phyloP scores from a whole-genome alignment of 306 rosid genomes.

The Ceratonia siliqua region DNA sequence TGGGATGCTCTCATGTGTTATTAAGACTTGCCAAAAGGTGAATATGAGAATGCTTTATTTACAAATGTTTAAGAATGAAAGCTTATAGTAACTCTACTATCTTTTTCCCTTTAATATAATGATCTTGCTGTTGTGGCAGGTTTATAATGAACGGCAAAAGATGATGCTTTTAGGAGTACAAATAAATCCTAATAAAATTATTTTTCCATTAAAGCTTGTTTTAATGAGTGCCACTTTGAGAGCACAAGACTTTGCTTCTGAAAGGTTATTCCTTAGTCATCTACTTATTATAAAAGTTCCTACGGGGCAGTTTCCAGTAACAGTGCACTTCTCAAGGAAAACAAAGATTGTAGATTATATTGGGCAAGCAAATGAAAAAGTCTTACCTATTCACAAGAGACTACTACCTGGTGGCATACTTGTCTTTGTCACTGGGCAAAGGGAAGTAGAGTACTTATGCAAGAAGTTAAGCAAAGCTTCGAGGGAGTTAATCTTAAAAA shows the following conservation, averaged over 20 bases:
- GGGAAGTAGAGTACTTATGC: constrained; percentile 85
- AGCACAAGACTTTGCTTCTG: constrained; percentile 80
- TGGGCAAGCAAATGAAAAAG: constrained; percentile 82
- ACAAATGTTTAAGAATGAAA: not conserved
- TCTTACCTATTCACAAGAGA: constrained; percentile 86
- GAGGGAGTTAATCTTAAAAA: constrained; percentile 51
- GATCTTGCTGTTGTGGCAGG: constrained; percentile 45
- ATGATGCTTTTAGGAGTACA: constrained; percentile 50
- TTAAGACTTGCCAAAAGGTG: constrained; percentile 65
- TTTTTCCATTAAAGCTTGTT: constrained; percentile 86
- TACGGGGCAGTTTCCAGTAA: constrained; percentile 82
- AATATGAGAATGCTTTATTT: constrained; percentile 28
- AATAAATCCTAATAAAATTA: constrained; percentile 50
- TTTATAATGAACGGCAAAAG: constrained; percentile 50
- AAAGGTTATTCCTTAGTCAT: constrained; percentile 57
- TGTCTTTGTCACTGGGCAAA: constrained; percentile 84
- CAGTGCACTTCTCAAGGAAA: constrained; percentile 73
- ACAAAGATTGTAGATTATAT: constrained; percentile 72
- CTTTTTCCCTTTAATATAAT: constrained; percentile 11
- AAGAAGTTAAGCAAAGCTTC: constrained; percentile 73
- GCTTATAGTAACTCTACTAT: not conserved
- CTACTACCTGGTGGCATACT: constrained; percentile 89
- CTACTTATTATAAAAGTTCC: constrained; percentile 85
- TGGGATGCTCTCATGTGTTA: constrained; percentile 87
- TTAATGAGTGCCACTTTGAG: constrained; percentile 95